phyloP scores from a whole-genome alignment of 2,329 filamentous ascomycete species.

The Claviceps humidiphila region DNA sequence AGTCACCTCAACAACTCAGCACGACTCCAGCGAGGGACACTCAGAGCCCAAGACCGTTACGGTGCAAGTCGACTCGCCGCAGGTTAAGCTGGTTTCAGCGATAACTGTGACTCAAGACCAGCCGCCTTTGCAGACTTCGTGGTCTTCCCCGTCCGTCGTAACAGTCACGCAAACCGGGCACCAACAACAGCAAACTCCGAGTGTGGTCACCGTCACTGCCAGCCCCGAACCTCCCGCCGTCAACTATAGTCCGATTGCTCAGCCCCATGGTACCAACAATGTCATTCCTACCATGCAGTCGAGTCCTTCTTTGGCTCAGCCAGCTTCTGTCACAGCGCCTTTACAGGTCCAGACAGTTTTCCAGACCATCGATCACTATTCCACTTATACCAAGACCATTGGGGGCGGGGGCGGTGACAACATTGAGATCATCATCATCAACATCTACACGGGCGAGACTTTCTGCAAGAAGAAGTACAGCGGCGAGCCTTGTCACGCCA shows the following conservation, averaged over 20 bases:
- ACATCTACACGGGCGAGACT: slow-evolving; percentile 17
- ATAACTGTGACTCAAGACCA: slow-evolving; percentile 7
- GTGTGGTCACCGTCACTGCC: not conserved
- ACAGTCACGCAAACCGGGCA: slow-evolving; percentile 2
- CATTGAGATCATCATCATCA: slow-evolving; percentile 19
- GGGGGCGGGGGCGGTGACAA: slow-evolving; percentile 12
- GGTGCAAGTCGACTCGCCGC: slow-evolving; percentile 8
- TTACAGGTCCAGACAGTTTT: slow-evolving; percentile 8
- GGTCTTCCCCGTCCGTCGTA: not conserved
- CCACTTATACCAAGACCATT: slow-evolving; percentile 13
- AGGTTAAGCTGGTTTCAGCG: slow-evolving; percentile 9
- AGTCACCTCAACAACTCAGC: slow-evolving; percentile 5
- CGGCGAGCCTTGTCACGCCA: slow-evolving; percentile 13
- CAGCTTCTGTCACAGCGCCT: slow-evolving; percentile 13
- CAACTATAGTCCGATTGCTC: not conserved
- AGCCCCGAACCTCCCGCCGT: not conserved
- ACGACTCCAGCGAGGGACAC: slow-evolving; percentile 10
- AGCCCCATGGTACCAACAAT: slow-evolving; percentile 7
- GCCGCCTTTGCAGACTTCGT: not conserved
- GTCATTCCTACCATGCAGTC: slow-evolving; percentile 7
- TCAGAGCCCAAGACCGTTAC: slow-evolving; percentile 11
- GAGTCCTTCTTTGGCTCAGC: slow-evolving; percentile 8
- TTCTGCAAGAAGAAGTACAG: slow-evolving; percentile 16
- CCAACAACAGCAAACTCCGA: not conserved
- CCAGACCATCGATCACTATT: slow-evolving; percentile 8